Evolutionary conservation across 225 moss, liverwort and hornwort species (phyloP).

Genomic region (Sphagnum tenellum): DNA sequence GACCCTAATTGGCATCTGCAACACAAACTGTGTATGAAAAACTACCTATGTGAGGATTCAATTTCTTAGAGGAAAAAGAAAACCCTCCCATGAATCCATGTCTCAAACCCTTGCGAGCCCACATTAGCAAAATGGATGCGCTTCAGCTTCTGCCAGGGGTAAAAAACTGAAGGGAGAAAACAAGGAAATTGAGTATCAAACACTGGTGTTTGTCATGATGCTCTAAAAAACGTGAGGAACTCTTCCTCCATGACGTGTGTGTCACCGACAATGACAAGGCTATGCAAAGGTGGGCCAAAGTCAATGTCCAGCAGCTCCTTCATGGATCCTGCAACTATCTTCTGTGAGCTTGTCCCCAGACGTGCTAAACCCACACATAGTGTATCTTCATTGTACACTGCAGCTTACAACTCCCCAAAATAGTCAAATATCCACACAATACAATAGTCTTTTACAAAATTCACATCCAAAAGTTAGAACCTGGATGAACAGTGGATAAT

Average conservation of each 20-base stretch:
- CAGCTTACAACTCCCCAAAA: slow-evolving; percentile 2
- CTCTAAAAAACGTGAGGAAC: slow-evolving; percentile 68
- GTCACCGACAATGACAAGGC: slow-evolving; percentile 71
- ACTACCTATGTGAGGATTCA: no score
- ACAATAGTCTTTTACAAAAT: slow-evolving; percentile 5
- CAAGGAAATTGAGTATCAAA: background rate
- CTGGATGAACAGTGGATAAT: background rate
- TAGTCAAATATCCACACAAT: background rate
- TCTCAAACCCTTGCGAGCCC: no score
- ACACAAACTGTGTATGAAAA: no score
- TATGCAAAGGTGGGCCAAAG: slow-evolving; percentile 83
- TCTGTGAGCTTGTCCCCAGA: slow-evolving; percentile 78
- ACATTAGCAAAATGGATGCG: no score
- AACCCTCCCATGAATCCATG: no score
- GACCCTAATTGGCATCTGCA: no score
- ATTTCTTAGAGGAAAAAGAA: no score
- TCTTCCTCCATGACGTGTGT: slow-evolving; percentile 95
- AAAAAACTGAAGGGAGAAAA: background rate
- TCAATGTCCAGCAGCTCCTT: slow-evolving; percentile 61
- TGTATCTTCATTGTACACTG: slow-evolving; percentile 70
- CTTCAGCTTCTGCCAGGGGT: no score
- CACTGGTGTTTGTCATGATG: slow-evolving; percentile 8
- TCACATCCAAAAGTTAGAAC: background rate
- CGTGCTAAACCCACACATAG: slow-evolving; percentile 82
- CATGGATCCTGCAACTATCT: slow-evolving; percentile 72